A percentile compares a stretch with the other conserved stretches of the same genome.
Conservation (phyloP, 2,329 filamentous ascomycete genomes). For the Simplicillium aogashimaense region DNA sequence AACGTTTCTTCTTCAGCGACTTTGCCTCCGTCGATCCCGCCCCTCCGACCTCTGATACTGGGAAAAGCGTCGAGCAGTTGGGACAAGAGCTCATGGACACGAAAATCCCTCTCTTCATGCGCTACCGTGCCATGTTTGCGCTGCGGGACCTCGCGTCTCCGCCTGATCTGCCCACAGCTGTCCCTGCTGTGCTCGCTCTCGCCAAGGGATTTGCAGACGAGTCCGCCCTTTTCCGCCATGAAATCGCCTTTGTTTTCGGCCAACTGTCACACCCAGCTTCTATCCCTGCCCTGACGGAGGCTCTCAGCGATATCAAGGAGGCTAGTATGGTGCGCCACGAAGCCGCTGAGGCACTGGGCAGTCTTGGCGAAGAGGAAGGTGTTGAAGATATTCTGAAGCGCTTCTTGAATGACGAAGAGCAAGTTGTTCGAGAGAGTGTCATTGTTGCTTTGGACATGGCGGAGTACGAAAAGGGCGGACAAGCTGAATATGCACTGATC, state of each 20-base stretch:
- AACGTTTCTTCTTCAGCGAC: slow-evolving; percentile 52
- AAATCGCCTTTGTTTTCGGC: slow-evolving; percentile 96
- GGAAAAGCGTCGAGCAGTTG: slow-evolving; percentile 62
- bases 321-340: slow-evolving; percentile 96
- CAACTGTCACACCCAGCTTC: slow-evolving; percentile 95
- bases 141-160: slow-evolving; percentile 91
- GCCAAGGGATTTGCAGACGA: slow-evolving; percentile 77
- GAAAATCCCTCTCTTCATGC: slow-evolving; percentile 70
- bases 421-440: slow-evolving; percentile 89
- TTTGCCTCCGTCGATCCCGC: slow-evolving; percentile 95
- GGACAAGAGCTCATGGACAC: slow-evolving; percentile 72
- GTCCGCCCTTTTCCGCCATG: slow-evolving; percentile 91
- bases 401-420: slow-evolving; percentile 84
- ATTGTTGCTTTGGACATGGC: slow-evolving; percentile 97
- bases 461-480: slow-evolving; percentile 83
- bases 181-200: slow-evolving; percentile 77
- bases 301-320: slow-evolving; percentile 70
- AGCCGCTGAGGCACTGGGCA: slow-evolving; percentile 90
- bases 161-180: slow-evolving; percentile 78
- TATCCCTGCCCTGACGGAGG: slow-evolving; percentile 75
- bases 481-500: slow-evolving; percentile 86
- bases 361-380: slow-evolving; percentile 84
- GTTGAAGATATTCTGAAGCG: slow-evolving; percentile 76
- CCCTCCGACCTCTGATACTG: slow-evolving; percentile 69
- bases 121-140: slow-evolving; percentile 97